Conservation (phyloP, 2,329 filamentous ascomycete species). For the Calonectria honghensis region DNA sequence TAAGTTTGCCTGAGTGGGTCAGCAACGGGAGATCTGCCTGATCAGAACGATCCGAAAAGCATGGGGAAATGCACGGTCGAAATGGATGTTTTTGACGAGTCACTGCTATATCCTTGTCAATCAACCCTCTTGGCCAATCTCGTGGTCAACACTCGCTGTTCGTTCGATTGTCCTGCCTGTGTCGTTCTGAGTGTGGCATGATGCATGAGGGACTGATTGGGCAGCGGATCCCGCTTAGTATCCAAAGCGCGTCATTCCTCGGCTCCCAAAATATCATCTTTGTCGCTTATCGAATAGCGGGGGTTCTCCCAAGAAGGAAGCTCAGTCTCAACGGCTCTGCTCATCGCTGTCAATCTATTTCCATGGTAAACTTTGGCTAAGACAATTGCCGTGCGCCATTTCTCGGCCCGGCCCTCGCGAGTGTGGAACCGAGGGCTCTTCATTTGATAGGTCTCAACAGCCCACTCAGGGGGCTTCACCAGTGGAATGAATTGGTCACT, state of each 20-base stretch:
- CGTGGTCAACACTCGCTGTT: not conserved
- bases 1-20: not conserved
- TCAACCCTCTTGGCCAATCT: not conserved
- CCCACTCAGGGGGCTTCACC: slow-evolving; percentile 5
- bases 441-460: not conserved
- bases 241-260: not conserved
- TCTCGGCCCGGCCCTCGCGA: not conserved
- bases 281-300: not conserved
- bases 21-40: not conserved
- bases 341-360: not conserved
- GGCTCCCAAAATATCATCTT: not conserved
- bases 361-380: not conserved
- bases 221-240: not conserved
- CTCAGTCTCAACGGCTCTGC: not conserved
- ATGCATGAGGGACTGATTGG: not conserved
- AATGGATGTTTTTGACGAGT: not conserved
- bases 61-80: not conserved
- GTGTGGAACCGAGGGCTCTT: not conserved
- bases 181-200: not conserved
- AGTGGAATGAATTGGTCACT: not conserved
- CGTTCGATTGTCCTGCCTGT: not conserved
- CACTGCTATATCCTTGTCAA: not conserved
- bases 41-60: not conserved
- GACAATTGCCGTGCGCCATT: not conserved
- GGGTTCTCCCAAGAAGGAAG: not conserved